Percentiles rank a stretch among this genome's conserved stretches.
Conservation (phyloP, 768 basidiomycete species). For the Tulasnella sp. region DNA sequence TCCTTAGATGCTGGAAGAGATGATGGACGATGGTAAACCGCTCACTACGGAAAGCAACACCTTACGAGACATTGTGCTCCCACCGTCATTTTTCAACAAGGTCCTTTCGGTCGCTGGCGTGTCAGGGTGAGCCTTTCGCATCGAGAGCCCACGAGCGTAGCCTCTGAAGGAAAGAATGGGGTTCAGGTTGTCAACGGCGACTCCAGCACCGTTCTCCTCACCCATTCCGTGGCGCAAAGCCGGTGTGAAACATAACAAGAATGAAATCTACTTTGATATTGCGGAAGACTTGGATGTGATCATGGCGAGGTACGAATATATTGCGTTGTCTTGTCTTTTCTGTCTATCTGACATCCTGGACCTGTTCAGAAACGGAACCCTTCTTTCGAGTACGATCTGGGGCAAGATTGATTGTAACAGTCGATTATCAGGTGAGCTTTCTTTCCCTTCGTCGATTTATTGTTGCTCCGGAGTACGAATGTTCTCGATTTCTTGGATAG, state of each 20-base stretch:
- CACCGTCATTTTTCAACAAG: conserved; percentile 76
- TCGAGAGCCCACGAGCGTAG: neutral
- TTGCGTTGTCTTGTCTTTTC: conserved; percentile 16
- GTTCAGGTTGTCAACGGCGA: conserved; percentile 20
- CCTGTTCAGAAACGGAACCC: conserved; percentile 15
- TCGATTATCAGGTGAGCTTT: conserved; percentile 51
- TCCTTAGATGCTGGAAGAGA: conserved; percentile 78
- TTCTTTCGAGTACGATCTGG: conserved; percentile 18
- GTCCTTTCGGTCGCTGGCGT: conserved; percentile 42
- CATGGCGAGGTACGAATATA: conserved; percentile 52
- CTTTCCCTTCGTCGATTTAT: conserved; percentile 24
- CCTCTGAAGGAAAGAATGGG: neutral
- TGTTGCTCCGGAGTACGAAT: neutral
- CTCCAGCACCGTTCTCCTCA: conserved; percentile 55
- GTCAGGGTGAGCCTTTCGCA: conserved; percentile 26
- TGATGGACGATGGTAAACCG: conserved; percentile 85
- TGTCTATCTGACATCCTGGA: neutral
- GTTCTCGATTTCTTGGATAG: conserved; percentile 28
- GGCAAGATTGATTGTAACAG: conserved; percentile 25
- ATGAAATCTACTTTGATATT: conserved; percentile 91
- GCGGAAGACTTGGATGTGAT: conserved; percentile 69
- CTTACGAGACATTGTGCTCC: conserved; percentile 85
- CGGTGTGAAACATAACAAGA: conserved; percentile 69
- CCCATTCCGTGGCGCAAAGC: conserved; percentile 91
- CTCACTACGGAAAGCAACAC: conserved; percentile 84